A percentile compares a stretch with the other conserved stretches of the same genome.
These are phyloP conservation scores for Melastoma candidum DNA, from an alignment of 441 rosid species.

Conservation along the genomic window DNA sequence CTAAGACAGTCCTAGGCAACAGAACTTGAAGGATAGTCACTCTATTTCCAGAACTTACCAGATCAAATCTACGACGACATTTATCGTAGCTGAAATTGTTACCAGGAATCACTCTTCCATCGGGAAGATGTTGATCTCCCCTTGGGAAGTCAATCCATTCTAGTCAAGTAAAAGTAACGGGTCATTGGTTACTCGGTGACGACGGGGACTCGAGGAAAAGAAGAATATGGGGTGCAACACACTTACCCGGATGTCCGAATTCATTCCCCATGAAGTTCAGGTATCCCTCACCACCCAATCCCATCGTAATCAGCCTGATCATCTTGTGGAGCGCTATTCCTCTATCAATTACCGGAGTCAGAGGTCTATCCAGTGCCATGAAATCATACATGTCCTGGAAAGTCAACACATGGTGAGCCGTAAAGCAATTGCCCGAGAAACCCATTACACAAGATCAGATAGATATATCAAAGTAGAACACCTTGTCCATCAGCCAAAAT, in stretches of 20 bases:
- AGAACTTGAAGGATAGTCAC: too few species aligned
- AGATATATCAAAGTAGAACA: conserved; percentile 5
- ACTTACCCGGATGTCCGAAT: conserved; percentile 96
- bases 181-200: conserved; percentile 6
- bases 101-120: conserved; percentile 58
- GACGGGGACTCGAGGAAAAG: conserved; percentile 3
- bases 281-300: conserved; percentile 97
- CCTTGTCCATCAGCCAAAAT: conserved; percentile 99
- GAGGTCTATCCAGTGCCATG: conserved; percentile 82
- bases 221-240: conserved; percentile 5
- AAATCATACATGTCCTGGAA: conserved; percentile 96
- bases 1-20: too few species aligned
- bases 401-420: conserved; percentile 8
- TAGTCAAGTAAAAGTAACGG: conserved; percentile 20
- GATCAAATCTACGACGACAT: conserved; percentile 94
- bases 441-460: conserved; percentile 1
- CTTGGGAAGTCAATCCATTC: conserved; percentile 99
- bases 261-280: conserved; percentile 99
- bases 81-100: conserved; percentile 80
- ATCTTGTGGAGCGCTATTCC: conserved; percentile 98
- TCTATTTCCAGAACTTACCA: conserved; percentile 34
- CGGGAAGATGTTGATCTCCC: conserved; percentile 67
- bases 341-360: conserved; percentile 84
- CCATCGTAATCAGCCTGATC: conserved; percentile 95
- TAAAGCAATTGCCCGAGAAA: neutral